Conservation (phyloP, 2,329 filamentous ascomycete genomes). For the Fusarium scirpi region DNA sequence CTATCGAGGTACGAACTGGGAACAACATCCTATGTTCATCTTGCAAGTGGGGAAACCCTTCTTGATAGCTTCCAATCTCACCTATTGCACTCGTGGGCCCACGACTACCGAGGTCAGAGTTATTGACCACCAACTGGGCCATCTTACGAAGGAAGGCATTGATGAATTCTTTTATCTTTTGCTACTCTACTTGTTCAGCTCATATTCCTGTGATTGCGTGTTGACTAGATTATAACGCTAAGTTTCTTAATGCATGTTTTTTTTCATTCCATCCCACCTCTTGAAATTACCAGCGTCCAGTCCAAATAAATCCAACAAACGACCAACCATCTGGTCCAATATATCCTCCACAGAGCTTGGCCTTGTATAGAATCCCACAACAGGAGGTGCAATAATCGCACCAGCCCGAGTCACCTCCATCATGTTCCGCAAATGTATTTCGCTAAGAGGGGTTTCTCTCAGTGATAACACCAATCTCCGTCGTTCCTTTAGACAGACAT, state of each 20-base stretch:
- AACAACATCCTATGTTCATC: too few relatives aligned
- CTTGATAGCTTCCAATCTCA: too few relatives aligned
- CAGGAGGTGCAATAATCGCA: constrained; percentile 23
- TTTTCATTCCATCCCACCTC: constrained; percentile 8
- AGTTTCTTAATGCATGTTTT: neutral
- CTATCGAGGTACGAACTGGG: too few relatives aligned
- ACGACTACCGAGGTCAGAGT: too few relatives aligned
- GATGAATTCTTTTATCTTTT: too few relatives aligned
- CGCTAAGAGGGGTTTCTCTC: constrained; percentile 19
- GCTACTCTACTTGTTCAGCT: too few relatives aligned
- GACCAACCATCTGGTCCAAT: constrained; percentile 24
- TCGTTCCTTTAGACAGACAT: constrained; percentile 26
- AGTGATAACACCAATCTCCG: neutral
- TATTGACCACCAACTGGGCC: too few relatives aligned
- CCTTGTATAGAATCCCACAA: constrained; percentile 18
- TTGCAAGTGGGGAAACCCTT: too few relatives aligned
- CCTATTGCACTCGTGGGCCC: too few relatives aligned
- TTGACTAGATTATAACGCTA: too few relatives aligned
- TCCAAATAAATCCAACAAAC: constrained; percentile 24
- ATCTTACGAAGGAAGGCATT: too few relatives aligned
- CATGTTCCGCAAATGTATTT: constrained; percentile 30
- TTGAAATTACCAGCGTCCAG: constrained; percentile 14
- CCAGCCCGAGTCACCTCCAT: constrained; percentile 9
- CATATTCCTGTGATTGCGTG: too few relatives aligned
- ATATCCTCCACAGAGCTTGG: constrained; percentile 15